Base-by-base conservation (phyloP, 2,329 filamentous ascomycete species). In the Onygenales sp. region DNA sequence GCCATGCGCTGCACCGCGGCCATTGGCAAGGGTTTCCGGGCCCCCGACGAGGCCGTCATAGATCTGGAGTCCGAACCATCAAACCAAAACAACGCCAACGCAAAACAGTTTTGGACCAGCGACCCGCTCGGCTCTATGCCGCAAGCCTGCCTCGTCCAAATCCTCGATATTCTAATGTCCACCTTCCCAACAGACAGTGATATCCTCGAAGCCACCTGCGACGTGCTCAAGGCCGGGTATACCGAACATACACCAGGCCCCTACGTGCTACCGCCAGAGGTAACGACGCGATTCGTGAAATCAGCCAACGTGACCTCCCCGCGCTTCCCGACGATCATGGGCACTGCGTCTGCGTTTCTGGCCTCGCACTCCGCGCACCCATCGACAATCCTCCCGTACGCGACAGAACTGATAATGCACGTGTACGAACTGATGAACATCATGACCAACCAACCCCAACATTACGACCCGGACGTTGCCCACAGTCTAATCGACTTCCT, bases 401-500 rank as follows among this genome's bases (percentile, higher is more conserved):
- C 66, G 0, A 60, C 66, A 9, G 61, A 65, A 6, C 56, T 73
- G 39, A 70, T 74, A 32, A 52, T 67, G 10, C 69, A 71, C 52
- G 65, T 74, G 8, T 68, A 70, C 49, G 61, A 69, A 49, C 60
- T 67, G 1, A 69, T 74, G 53, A 62, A 64, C 37, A 64, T 62
- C 54, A 70, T 71, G 64, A 62, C 64, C 32, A 62, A 67, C 31
- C 63, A 63, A 33, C 63, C 67, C 6, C 58, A 66, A 21, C 52
- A 61, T 5, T 69, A 72, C 51, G 70, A 73, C 32, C 72, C 68
- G 7, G 71, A 70, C 56, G 68, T 71, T 42, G 66, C 70, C 6
- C 71, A 74, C 53, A 71, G 70, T 42, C 70, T 71, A 4, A 71
- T 75, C 51, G 73, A 74, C 43, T 75, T 75, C 56, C 62, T 74